Evolutionary conservation across 495 filamentous ascomycete species (phyloP).

Genomic region (Lasiosphaeria hispida): DNA sequence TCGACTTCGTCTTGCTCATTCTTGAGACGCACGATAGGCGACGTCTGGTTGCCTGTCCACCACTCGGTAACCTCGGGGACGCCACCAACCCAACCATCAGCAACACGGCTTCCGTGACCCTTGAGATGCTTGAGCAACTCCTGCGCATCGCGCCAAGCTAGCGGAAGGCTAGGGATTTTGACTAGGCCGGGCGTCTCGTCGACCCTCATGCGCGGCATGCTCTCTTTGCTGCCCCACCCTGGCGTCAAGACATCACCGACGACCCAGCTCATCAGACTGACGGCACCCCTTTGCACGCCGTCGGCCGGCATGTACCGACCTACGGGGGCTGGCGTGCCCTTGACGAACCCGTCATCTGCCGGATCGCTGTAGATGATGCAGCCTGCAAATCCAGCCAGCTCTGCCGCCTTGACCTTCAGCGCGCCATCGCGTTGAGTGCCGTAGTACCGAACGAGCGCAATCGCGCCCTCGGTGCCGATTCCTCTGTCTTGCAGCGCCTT

Average conservation of each 20-base stretch:
- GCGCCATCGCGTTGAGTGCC: constrained; percentile 69
- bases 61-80: constrained; percentile 68
- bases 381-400: constrained; percentile 77
- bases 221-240: constrained; percentile 74
- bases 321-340: constrained; percentile 66
- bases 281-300: constrained; percentile 78
- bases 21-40: constrained; percentile 76
- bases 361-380: constrained; percentile 94
- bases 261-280: constrained; percentile 78
- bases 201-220: constrained; percentile 60
- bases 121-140: constrained; percentile 72
- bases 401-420: constrained; percentile 86
- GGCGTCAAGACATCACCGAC: constrained; percentile 87
- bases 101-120: constrained; percentile 68
- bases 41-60: constrained; percentile 79
- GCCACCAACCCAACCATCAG: constrained; percentile 72
- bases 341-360: constrained; percentile 69
- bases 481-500: constrained; percentile 64
- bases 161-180: constrained; percentile 82
- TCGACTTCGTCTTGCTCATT: constrained; percentile 85
- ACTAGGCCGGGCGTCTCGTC: constrained; percentile 71
- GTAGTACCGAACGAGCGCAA: constrained; percentile 78
- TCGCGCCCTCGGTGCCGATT: constrained; percentile 71
- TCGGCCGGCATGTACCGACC: constrained; percentile 75
- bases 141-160: constrained; percentile 86